phyloP scores from a whole-genome alignment of 1,284 basidiomycete species.

The Leccinum griseonigrum region DNA sequence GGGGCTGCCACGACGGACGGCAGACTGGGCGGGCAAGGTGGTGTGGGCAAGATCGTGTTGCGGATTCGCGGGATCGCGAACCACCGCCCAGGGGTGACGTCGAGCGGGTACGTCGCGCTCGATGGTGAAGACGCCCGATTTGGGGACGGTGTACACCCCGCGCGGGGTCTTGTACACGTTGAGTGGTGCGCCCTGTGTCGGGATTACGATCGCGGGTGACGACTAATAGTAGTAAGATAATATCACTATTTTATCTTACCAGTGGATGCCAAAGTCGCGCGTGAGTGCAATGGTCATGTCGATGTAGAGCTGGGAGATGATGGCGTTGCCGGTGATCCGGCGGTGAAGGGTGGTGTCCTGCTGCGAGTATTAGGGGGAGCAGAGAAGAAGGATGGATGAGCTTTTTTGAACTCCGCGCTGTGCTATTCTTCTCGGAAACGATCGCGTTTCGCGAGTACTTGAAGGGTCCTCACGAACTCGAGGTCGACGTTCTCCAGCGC shows the following conservation, averaged over 20 bases:
- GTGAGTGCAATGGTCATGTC: slow-evolving; percentile 99
- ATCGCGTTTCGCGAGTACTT: too few species aligned
- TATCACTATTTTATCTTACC: too few species aligned
- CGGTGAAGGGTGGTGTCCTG: slow-evolving; percentile 83
- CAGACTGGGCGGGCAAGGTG: slow-evolving; percentile 31
- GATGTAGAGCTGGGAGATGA: slow-evolving; percentile 99
- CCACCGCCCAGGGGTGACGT: slow-evolving; percentile 96
- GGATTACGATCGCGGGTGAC: slow-evolving; percentile 73
- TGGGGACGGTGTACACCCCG: slow-evolving; percentile 77
- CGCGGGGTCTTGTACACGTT: slow-evolving; percentile 90
- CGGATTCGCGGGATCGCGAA: slow-evolving; percentile 96
- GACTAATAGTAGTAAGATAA: too few species aligned
- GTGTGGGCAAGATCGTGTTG: slow-evolving; percentile 48
- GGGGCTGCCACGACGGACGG: slow-evolving; percentile 75
- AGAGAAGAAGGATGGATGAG: slow-evolving; percentile 92
- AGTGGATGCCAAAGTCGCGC: slow-evolving; percentile 86
- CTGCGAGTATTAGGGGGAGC: slow-evolving; percentile 91
- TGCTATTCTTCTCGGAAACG: too few species aligned
- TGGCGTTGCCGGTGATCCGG: slow-evolving; percentile 61
- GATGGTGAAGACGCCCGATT: slow-evolving; percentile 71
- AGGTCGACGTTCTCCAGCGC: too few species aligned
- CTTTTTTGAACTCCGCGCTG: too few species aligned
- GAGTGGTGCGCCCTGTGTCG: slow-evolving; percentile 57
- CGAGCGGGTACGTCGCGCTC: slow-evolving; percentile 97
- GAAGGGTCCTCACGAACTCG: too few species aligned